A percentile compares a stretch with the other conserved stretches of the same genome.
phyloP scores from a whole-genome alignment of 768 basidiomycete genomes.

The Suillus variegatus region DNA sequence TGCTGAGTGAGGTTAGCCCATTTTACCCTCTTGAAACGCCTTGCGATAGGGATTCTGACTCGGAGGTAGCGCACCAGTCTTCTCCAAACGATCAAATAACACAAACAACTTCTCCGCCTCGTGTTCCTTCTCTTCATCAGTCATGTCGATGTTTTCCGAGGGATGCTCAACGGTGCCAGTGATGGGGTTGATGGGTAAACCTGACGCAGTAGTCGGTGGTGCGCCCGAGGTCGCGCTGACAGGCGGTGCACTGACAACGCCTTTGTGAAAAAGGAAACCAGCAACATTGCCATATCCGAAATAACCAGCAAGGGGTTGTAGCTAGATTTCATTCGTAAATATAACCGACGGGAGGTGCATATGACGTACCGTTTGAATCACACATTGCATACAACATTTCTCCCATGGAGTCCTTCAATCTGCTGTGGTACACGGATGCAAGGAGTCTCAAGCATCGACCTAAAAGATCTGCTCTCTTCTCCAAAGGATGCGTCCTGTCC shows the following conservation, averaged over 20 bases:
- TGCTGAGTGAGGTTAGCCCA: constrained; percentile 1
- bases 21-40: constrained; percentile 47
- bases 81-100: constrained; percentile 87
- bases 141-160: constrained; percentile 62
- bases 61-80: constrained; percentile 64
- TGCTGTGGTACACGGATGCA: constrained; percentile 67
- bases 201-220: constrained; percentile 34
- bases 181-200: constrained; percentile 74
- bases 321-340: constrained; percentile 41
- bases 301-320: constrained; percentile 66
- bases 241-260: constrained; percentile 65
- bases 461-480: constrained; percentile 69
- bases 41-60: constrained; percentile 73
- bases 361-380: constrained; percentile 64
- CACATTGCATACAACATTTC: constrained; percentile 87
- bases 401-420: constrained; percentile 76
- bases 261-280: constrained; percentile 92
- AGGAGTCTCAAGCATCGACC: constrained; percentile 83
- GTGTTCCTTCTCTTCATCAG: constrained; percentile 91
- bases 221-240: constrained; percentile 34
- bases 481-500: constrained; percentile 78
- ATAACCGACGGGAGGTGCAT: not conserved
- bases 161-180: constrained; percentile 66
- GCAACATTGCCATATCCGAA: constrained; percentile 96
- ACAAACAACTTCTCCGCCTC: constrained; percentile 93